Evolutionary conservation across 2,329 filamentous ascomycete species (phyloP).

Genomic region (Sporothrix mexicana): DNA sequence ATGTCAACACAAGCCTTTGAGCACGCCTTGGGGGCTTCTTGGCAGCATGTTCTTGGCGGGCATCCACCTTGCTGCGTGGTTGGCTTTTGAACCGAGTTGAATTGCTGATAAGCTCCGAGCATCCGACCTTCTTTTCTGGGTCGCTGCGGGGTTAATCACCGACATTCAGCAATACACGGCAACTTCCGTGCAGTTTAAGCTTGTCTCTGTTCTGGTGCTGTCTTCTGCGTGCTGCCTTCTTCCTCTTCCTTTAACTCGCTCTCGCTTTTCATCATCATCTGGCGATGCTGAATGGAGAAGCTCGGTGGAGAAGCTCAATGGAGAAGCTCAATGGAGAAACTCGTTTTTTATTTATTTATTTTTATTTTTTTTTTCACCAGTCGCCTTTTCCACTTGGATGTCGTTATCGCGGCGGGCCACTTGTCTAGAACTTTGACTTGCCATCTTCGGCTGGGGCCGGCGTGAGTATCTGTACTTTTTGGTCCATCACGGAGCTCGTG

Average conservation of each 20-base stretch:
- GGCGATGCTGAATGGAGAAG: not conserved
- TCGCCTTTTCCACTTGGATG: too few relatives aligned
- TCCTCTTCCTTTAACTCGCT: not conserved
- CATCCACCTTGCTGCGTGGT: too few relatives aligned
- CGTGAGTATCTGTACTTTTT: too few relatives aligned
- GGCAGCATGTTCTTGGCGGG: too few relatives aligned
- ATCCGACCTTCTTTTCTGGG: conserved; percentile 17
- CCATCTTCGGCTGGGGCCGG: too few relatives aligned
- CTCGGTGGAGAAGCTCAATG: not conserved
- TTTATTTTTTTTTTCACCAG: too few relatives aligned
- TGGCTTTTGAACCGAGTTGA: too few relatives aligned
- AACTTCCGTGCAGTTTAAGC: not conserved
- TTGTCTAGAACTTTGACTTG: too few relatives aligned
- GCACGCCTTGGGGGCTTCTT: too few relatives aligned
- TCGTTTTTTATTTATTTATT: too few relatives aligned
- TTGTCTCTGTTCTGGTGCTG: not conserved
- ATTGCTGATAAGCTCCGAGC: not conserved
- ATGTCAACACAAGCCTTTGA: not conserved
- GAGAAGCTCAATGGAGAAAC: conserved; percentile 13
- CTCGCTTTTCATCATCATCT: not conserved
- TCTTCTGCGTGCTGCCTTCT: not conserved
- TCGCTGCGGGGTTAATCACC: conserved; percentile 10
- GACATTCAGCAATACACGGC: not conserved
- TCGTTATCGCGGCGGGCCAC: not conserved
- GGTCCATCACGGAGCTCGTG: not conserved